Conservation (phyloP, 768 basidiomycete species). For the Brasilioporus rufonigricans region DNA sequence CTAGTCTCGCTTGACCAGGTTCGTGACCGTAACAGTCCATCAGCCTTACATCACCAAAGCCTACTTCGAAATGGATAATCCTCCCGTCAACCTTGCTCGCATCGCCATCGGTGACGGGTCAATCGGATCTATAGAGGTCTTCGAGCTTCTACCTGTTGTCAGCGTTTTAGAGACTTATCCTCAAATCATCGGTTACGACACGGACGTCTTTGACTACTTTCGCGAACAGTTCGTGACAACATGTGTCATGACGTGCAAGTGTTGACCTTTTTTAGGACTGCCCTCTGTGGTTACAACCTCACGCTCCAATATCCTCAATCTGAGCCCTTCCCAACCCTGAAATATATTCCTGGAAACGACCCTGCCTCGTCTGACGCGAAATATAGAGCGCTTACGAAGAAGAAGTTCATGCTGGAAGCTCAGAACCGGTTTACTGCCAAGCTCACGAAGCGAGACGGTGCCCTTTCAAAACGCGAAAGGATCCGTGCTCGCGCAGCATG, state of each 20-base stretch:
- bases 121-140: conserved; percentile 49
- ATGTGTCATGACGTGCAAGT: background rate
- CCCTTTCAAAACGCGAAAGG: conserved; percentile 25
- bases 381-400: conserved; percentile 20
- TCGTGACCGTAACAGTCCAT: background rate
- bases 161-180: conserved; percentile 68
- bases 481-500: conserved; percentile 24
- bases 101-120: conserved; percentile 72
- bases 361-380: background rate
- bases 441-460: conserved; percentile 23
- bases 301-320: conserved; percentile 69
- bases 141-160: conserved; percentile 55
- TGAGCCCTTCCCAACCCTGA: conserved; percentile 42
- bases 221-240: conserved; percentile 53
- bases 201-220: conserved; percentile 65
- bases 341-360: conserved; percentile 16
- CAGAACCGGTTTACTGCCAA: conserved; percentile 19
- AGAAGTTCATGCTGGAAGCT: conserved; percentile 21
- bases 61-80: conserved; percentile 59
- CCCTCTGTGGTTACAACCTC: conserved; percentile 63
- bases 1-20: background rate
- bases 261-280: conserved; percentile 38
- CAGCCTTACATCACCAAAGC: conserved; percentile 77
- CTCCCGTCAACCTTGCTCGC: conserved; percentile 66
- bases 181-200: conserved; percentile 72